These are phyloP conservation scores for Aureobasidium sp. DNA, from an alignment of 2,329 filamentous ascomycete genomes.

Conservation along the genomic window DNA sequence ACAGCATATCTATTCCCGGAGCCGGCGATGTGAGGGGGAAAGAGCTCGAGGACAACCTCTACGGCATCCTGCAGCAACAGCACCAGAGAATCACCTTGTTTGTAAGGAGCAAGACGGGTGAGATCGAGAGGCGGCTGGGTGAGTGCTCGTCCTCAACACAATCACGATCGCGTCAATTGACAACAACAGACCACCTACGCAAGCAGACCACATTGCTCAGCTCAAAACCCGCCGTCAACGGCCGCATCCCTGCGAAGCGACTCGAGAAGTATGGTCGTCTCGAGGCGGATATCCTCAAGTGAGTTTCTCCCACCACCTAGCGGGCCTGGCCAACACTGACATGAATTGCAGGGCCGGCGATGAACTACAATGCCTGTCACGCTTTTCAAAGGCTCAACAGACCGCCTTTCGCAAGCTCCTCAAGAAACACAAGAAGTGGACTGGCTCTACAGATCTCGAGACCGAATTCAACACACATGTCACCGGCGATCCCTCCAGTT, in stretches of 20 bases:
- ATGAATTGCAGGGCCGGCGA: constrained; percentile 50
- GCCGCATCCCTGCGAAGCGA: constrained; percentile 36
- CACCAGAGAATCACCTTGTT: constrained; percentile 74
- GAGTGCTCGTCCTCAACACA: constrained; percentile 26
- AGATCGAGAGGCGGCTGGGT: constrained; percentile 66
- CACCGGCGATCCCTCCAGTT: constrained; percentile 60
- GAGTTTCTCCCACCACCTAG: constrained; percentile 7
- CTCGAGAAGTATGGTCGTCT: constrained; percentile 46
- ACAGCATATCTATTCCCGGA: constrained; percentile 68
- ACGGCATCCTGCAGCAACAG: constrained; percentile 62
- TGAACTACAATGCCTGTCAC: constrained; percentile 62
- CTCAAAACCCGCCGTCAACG: constrained; percentile 18
- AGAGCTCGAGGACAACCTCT: constrained; percentile 66
- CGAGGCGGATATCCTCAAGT: constrained; percentile 44
- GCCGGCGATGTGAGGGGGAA: constrained; percentile 49
- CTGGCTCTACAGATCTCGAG: constrained; percentile 59
- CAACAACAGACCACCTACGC: constrained; percentile 14
- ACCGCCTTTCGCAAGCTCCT: constrained; percentile 75
- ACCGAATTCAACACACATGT: constrained; percentile 61
- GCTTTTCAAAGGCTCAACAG: constrained; percentile 67
- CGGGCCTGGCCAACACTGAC: not conserved
- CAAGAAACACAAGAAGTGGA: constrained; percentile 89
- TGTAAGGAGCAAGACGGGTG: constrained; percentile 70
- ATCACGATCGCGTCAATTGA: not conserved
- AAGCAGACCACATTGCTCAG: constrained; percentile 12